These are phyloP conservation scores for Hypomontagnella submonticulosa DNA, from an alignment of 495 filamentous ascomycete genomes.

Conservation along the genomic window DNA sequence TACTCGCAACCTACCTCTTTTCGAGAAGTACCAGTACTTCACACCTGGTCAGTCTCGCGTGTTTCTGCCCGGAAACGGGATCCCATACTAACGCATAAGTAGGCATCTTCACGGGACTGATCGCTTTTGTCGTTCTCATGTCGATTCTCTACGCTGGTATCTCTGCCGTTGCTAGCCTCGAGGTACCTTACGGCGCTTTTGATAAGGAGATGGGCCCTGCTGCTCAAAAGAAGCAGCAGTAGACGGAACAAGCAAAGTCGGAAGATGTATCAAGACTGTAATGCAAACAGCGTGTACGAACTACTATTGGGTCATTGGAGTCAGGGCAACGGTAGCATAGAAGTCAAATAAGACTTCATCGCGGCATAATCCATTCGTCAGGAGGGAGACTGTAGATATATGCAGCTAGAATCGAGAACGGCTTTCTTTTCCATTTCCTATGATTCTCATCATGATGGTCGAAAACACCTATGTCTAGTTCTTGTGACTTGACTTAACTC, in stretches of 20 bases:
- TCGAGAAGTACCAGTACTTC: slow-evolving; percentile 92
- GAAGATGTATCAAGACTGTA: slow-evolving; percentile 27
- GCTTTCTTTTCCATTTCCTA: slow-evolving; percentile 9
- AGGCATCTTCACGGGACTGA: slow-evolving; percentile 87
- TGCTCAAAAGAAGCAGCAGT: slow-evolving; percentile 86
- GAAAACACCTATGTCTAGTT: neutral
- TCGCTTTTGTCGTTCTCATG: slow-evolving; percentile 70
- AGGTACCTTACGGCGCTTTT: slow-evolving; percentile 93
- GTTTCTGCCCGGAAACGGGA: neutral
- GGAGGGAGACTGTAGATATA: slow-evolving; percentile 43
- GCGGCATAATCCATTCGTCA: slow-evolving; percentile 27
- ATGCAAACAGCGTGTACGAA: slow-evolving; percentile 36
- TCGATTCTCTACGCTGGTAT: slow-evolving; percentile 82
- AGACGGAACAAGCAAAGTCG: slow-evolving; percentile 20
- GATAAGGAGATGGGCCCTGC: slow-evolving; percentile 92
- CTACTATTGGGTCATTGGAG: slow-evolving; percentile 44
- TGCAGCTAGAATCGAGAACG: slow-evolving; percentile 36
- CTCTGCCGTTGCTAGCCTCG: slow-evolving; percentile 76
- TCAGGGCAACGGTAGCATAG: slow-evolving; percentile 45
- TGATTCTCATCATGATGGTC: neutral
- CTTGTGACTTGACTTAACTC: slow-evolving; percentile 19
- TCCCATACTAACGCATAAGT: slow-evolving; percentile 50
- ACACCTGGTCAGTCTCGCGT: slow-evolving; percentile 65
- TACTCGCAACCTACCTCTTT: slow-evolving; percentile 67
- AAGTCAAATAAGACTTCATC: slow-evolving; percentile 34